Evolutionary conservation across 352 stramenopile species (phyloP), one percentile per base, ranked within the genome.

Genomic region (Thalassiosira delicatula): DNA sequence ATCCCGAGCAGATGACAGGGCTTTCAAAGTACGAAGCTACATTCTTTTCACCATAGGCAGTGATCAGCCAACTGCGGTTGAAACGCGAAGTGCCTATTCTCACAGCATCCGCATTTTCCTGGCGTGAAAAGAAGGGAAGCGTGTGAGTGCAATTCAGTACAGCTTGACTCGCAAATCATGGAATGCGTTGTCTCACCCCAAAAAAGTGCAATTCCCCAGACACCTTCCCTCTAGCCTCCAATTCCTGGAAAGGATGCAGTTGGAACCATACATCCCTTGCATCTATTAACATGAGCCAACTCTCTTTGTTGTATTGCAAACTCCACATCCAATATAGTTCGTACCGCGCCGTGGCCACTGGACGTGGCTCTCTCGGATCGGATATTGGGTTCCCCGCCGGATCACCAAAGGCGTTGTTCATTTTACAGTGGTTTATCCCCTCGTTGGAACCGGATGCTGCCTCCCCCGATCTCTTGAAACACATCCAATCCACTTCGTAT

Each of bases 71-170:
- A 59, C 88, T 86, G 12, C 37, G 35, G 66, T 93, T 93, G 35
- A 81, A 84, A 12, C 42, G 68, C 11, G 81, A 90, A 69, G 80
- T 81, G 8, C 84, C 86, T 61, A 93, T 82, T 56, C 72, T 80
- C 19, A 85, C 90, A 27, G 80, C 86, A 60, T 93, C 79, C 1
- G 79, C 75, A 82, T 93, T 93, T 81, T 93, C 88, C 81, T 87
- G 21, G 29, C 61, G 70, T 44, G 35, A 25, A 49, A 73, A n/a
- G n/a, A n/a, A n/a, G n/a, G n/a, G n/a, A n/a, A n/a, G n/a, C n/a
- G n/a, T n/a, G n/a, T n/a, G n/a, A n/a, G n/a, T n/a, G n/a, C n/a
- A n/a, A n/a, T n/a, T n/a, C n/a, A n/a, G n/a, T n/a, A n/a, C n/a
- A n/a, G 83, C 70, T n/a, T n/a, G n/a, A n/a, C n/a, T n/a, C n/a